A percentile compares a stretch with the other conserved stretches of the same genome.
Evolutionary conservation across 176 grass and related monocot species (phyloP).

Genomic region (Bothriochloa decipiens): DNA sequence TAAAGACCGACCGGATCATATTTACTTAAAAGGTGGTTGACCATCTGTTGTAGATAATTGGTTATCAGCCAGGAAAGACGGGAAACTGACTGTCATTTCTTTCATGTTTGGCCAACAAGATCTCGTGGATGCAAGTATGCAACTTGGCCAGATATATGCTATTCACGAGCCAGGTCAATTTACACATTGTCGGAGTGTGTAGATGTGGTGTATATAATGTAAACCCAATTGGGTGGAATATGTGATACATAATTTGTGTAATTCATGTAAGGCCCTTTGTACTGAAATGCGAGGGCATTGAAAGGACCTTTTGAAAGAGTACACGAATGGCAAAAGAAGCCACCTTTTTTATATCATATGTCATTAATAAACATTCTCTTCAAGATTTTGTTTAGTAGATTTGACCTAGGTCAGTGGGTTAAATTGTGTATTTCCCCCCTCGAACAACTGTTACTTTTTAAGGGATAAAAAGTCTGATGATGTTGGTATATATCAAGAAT

Average conservation of each 20-base stretch:
- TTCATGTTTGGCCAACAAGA: neutral
- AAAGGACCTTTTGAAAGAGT: constrained; percentile 10
- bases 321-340: neutral
- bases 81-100: neutral
- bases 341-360: neutral
- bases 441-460: too few relatives aligned
- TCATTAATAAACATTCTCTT: constrained; percentile 8
- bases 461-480: too few relatives aligned
- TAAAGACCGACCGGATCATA: neutral
- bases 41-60: neutral
- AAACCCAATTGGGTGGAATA: constrained; percentile 26
- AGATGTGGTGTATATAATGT: constrained; percentile 27
- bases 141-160: constrained; percentile 22
- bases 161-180: neutral
- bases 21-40: neutral
- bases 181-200: constrained; percentile 1
- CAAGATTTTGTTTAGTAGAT: neutral
- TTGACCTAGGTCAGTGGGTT: neutral
- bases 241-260: constrained; percentile 19
- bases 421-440: too few relatives aligned
- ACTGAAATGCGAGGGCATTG: neutral
- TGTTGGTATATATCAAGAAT: too few relatives aligned
- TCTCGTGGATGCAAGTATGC: constrained; percentile 12
- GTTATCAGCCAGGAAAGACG: neutral
- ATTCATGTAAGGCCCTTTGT: constrained; percentile 28